phyloP scores from a whole-genome alignment of 441 rosid genomes.

The Croton laevigatus region DNA sequence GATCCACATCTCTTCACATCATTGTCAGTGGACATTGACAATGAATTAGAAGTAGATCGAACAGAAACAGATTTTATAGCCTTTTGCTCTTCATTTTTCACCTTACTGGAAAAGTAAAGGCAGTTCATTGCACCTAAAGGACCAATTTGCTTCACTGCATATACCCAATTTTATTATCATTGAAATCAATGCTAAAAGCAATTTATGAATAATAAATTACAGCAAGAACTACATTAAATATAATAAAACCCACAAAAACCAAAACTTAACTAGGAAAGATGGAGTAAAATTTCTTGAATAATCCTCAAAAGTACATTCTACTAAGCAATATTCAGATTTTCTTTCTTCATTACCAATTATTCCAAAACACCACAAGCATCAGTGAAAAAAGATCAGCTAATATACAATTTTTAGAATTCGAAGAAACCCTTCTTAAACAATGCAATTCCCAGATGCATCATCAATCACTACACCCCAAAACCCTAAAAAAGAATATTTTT shows the following conservation, averaged over 20 bases:
- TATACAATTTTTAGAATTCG: background rate
- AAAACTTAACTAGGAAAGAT: no score
- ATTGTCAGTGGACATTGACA: slow-evolving; percentile 42
- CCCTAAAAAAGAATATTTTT: no score
- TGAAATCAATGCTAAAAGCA: background rate
- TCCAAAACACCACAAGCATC: background rate
- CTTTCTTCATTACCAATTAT: background rate
- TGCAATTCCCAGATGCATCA: background rate
- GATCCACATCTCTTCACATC: slow-evolving; percentile 59
- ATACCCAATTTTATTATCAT: slow-evolving; percentile 9
- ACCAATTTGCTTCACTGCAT: slow-evolving; percentile 30
- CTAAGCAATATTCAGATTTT: background rate
- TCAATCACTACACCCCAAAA: background rate
- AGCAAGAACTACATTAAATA: background rate
- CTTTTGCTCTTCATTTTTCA: slow-evolving; percentile 45
- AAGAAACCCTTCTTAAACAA: background rate
- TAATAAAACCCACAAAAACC: background rate
- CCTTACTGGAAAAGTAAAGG: slow-evolving; percentile 40
- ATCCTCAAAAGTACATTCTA: background rate
- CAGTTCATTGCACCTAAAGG: slow-evolving; percentile 56
- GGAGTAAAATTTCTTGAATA: background rate
- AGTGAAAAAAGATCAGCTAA: background rate
- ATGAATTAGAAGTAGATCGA: slow-evolving; percentile 31
- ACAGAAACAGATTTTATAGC: slow-evolving; percentile 44
- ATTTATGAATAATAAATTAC: background rate